A percentile compares a stretch with the other conserved stretches of the same genome.
phyloP scores from a whole-genome alignment of 176 grass and related monocot genomes.

The Cenchrus americanus region DNA sequence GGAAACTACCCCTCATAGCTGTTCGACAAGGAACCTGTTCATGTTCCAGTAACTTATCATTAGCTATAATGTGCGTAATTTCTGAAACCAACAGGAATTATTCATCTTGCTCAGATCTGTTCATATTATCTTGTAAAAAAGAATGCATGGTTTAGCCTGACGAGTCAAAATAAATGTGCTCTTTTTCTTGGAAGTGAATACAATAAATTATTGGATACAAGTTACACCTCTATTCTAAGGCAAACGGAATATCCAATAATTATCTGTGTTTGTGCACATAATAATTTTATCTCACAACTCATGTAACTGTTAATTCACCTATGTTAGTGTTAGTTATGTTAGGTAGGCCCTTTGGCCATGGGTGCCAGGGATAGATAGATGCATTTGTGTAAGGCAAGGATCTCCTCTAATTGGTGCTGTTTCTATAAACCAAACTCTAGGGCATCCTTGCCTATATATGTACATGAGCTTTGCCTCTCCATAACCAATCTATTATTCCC shows the following conservation, averaged over 20 bases:
- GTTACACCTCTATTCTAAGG: background rate
- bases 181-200: constrained; percentile 19
- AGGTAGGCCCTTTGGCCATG: too few species aligned
- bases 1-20: constrained; percentile 95
- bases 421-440: too few species aligned
- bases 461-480: too few species aligned
- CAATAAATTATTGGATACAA: constrained; percentile 8
- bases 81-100: constrained; percentile 30
- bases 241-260: too few species aligned
- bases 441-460: too few species aligned
- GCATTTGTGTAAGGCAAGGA: too few species aligned
- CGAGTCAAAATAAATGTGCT: constrained; percentile 2
- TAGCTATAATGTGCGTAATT: constrained; percentile 29
- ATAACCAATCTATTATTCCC: too few species aligned
- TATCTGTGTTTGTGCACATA: background rate
- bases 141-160: background rate
- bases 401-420: too few species aligned
- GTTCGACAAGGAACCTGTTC: constrained; percentile 93
- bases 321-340: background rate
- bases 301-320: background rate
- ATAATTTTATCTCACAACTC: background rate
- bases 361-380: too few species aligned
- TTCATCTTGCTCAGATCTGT: constrained; percentile 31
- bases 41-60: constrained; percentile 37
- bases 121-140: constrained; percentile 17